Evolutionary conservation across 108 stramenopile species (phyloP).

Genomic region (Discostella stelligeroides): DNA sequence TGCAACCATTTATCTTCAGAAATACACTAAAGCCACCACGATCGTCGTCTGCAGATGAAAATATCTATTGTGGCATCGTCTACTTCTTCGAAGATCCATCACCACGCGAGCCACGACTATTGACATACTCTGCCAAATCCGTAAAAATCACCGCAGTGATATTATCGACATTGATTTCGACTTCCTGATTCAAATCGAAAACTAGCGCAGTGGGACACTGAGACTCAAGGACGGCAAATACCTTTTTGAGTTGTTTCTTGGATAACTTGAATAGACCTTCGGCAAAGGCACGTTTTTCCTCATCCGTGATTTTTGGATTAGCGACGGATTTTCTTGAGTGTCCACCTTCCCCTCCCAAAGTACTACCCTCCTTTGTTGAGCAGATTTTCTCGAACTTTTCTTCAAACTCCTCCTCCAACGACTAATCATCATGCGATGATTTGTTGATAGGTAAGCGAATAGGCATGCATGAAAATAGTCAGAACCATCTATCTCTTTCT

Average conservation of each 20-base stretch:
- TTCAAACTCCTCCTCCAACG: slow-evolving; percentile 78
- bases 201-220: slow-evolving; percentile 87
- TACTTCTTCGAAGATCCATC: slow-evolving; percentile 49
- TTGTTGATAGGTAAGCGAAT: too few species aligned
- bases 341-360: neutral
- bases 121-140: slow-evolving; percentile 70
- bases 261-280: slow-evolving; percentile 81
- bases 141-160: slow-evolving; percentile 76
- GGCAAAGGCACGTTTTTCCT: slow-evolving; percentile 88
- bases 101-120: slow-evolving; percentile 32
- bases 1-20: too few species aligned
- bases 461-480: too few species aligned
- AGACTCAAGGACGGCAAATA: slow-evolving; percentile 87
- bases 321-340: neutral
- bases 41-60: too few species aligned
- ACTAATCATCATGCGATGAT: slow-evolving; percentile 17
- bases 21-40: too few species aligned
- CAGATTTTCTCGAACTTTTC: slow-evolving; percentile 69
- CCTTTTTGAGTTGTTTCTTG: slow-evolving; percentile 89
- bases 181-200: slow-evolving; percentile 84
- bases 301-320: slow-evolving; percentile 71
- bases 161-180: slow-evolving; percentile 94
- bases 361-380: slow-evolving; percentile 29
- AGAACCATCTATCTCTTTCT: slow-evolving; percentile 3
- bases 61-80: slow-evolving; percentile 27